These are phyloP conservation scores for Jackrogersella minutella DNA, from an alignment of 495 filamentous ascomycete species.

Conservation along the genomic window DNA sequence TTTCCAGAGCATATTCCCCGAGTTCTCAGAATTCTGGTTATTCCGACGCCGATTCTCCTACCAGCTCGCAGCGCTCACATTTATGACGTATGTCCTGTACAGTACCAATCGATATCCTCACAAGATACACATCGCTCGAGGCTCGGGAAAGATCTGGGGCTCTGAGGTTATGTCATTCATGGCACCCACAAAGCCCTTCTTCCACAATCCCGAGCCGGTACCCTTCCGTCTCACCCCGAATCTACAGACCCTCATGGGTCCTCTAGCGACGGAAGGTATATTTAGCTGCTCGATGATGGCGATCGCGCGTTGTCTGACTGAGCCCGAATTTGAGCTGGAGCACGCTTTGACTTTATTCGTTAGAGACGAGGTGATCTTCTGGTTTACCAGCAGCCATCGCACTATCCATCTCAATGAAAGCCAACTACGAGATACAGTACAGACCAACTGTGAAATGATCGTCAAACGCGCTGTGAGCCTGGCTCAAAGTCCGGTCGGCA, in stretches of 20 bases:
- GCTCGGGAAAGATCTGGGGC: constrained; percentile 93
- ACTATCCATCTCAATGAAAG: constrained; percentile 63
- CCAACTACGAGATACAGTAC: constrained; percentile 84
- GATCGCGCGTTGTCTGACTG: constrained; percentile 93
- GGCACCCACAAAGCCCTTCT: constrained; percentile 79
- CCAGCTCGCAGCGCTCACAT: constrained; percentile 93
- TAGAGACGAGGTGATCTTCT: constrained; percentile 96
- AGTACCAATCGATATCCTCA: constrained; percentile 94
- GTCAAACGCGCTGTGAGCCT: constrained; percentile 87
- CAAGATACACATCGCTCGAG: constrained; percentile 90
- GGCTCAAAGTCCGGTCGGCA: constrained; percentile 67
- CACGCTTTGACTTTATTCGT: constrained; percentile 94
- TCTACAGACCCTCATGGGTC: constrained; percentile 93
- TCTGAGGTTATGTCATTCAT: constrained; percentile 89
- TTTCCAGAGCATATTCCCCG: constrained; percentile 88
- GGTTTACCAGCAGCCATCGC: constrained; percentile 86
- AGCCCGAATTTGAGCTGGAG: constrained; percentile 88
- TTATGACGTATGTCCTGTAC: constrained; percentile 98
- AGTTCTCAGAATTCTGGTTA: constrained; percentile 94
- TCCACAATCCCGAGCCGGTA: constrained; percentile 93
- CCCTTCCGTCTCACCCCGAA: constrained; percentile 98
- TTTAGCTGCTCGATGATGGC: constrained; percentile 93
- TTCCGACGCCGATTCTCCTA: constrained; percentile 97
- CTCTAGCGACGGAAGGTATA: constrained; percentile 92
- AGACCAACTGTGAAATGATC: constrained; percentile 86